Conservation (phyloP, 495 filamentous ascomycete genomes). For the Daldinia vernicosa region DNA sequence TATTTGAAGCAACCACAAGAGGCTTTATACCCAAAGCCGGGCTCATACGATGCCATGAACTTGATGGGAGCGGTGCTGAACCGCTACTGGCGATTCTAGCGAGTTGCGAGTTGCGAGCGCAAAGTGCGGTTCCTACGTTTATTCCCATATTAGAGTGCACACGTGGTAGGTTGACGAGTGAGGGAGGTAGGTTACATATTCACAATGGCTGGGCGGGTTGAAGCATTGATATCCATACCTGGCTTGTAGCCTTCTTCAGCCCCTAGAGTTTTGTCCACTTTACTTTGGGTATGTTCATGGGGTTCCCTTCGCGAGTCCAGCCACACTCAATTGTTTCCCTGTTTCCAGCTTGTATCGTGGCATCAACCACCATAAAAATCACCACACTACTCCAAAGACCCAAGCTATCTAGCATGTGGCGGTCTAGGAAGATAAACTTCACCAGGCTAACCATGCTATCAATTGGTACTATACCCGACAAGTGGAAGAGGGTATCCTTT, state of each 20-base stretch:
- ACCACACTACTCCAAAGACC: slow-evolving; percentile 15
- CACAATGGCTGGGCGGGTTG: slow-evolving; percentile 30
- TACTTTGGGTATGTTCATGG: slow-evolving; percentile 23
- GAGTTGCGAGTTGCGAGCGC: slow-evolving; percentile 23
- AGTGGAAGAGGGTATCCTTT: slow-evolving; percentile 19
- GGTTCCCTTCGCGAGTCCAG: slow-evolving; percentile 35
- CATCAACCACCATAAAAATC: slow-evolving; percentile 41
- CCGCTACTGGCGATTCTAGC: slow-evolving; percentile 23
- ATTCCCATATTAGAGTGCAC: slow-evolving; percentile 37
- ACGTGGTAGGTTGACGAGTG: slow-evolving; percentile 35
- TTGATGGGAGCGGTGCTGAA: slow-evolving; percentile 11
- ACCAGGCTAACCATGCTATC: slow-evolving; percentile 23
- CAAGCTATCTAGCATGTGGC: slow-evolving; percentile 18
- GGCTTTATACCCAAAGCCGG: slow-evolving; percentile 7
- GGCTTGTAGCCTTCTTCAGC: slow-evolving; percentile 35
- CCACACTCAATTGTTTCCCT: slow-evolving; percentile 31
- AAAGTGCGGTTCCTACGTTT: slow-evolving; percentile 38
- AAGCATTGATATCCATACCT: slow-evolving; percentile 32
- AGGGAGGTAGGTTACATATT: slow-evolving; percentile 30
- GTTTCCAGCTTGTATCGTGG: slow-evolving; percentile 32
- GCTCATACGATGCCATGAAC: slow-evolving; percentile 18
- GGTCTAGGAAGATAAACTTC: slow-evolving; percentile 15
- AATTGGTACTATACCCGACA: slow-evolving; percentile 25
- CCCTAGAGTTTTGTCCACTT: slow-evolving; percentile 39
- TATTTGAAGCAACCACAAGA: slow-evolving; percentile 18